Conservation (phyloP, 257 asterid genomes). For the Buddleja alternifolia region DNA sequence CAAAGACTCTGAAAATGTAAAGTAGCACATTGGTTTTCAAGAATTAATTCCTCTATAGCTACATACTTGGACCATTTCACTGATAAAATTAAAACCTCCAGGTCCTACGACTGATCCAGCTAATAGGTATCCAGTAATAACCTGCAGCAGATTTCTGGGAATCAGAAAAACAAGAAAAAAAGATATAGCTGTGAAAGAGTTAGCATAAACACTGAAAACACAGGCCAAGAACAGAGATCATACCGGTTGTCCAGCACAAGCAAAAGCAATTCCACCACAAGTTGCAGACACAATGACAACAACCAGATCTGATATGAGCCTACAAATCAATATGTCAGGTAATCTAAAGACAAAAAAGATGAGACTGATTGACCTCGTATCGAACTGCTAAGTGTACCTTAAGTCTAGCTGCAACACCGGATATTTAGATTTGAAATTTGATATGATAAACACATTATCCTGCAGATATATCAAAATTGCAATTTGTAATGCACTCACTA, state of each 20-base stretch:
- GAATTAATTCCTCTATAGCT: conserved; percentile 12
- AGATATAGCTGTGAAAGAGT: conserved; percentile 21
- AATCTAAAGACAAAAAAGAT: conserved; percentile 26
- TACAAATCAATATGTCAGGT: conserved; percentile 41
- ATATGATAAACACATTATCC: conserved; percentile 96
- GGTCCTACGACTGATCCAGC: conserved; percentile 99
- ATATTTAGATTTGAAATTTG: conserved; percentile 94
- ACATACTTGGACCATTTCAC: conserved; percentile 99
- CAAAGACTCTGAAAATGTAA: conserved; percentile 20
- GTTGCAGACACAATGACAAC: conserved; percentile 99
- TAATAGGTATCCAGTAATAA: conserved; percentile 88
- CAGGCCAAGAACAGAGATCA: conserved; percentile 39
- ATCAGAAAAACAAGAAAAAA: no score
- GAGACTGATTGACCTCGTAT: conserved; percentile 21
- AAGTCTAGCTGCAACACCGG: conserved; percentile 94
- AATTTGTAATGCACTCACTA: conserved; percentile 25
- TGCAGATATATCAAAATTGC: conserved; percentile 35
- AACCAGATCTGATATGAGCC: conserved; percentile 97
- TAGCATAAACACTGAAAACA: conserved; percentile 15
- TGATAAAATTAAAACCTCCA: conserved; percentile 90
- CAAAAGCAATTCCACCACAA: conserved; percentile 98
- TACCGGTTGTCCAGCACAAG: conserved; percentile 99
- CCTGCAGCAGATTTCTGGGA: conserved; percentile 55
- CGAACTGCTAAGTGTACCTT: conserved; percentile 57
- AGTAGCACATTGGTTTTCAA: conserved; percentile 16